Evolutionary conservation across 495 filamentous ascomycete species (phyloP).

Genomic region (Talaromyces adpressus): DNA sequence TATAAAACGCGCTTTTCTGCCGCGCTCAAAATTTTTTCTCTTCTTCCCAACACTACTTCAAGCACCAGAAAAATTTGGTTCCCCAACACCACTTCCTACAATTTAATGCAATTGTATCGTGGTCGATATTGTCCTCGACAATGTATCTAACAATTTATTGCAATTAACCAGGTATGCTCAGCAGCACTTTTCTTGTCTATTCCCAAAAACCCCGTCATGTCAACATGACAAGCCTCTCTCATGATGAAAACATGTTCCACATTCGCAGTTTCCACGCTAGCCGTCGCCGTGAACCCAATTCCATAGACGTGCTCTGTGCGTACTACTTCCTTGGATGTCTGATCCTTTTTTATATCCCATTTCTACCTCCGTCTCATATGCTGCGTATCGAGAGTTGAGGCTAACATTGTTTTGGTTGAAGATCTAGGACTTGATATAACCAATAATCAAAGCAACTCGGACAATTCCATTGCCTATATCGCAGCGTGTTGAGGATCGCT

Average conservation of each 20-base stretch:
- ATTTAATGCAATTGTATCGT: not conserved
- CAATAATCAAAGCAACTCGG: not conserved
- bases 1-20: constrained; percentile 7
- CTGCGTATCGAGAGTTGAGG: not conserved
- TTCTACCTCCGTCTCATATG: not conserved
- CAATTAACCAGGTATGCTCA: constrained; percentile 7
- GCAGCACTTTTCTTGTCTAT: constrained; percentile 1
- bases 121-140: not conserved
- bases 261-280: constrained; percentile 52
- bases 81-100: not conserved
- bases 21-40: not conserved
- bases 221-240: constrained; percentile 1
- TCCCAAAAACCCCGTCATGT: not conserved
- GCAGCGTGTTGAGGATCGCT: not conserved
- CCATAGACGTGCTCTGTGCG: constrained; percentile 36
- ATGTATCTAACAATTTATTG: not conserved
- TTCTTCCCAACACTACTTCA: not conserved
- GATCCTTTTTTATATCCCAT: constrained; percentile 14
- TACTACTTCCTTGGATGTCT: constrained; percentile 49
- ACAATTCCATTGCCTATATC: not conserved
- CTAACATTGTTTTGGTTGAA: not conserved
- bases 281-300: constrained; percentile 41
- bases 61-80: not conserved
- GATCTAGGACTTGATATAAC: not conserved
- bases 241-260: constrained; percentile 47